Evolutionary conservation across 2,329 filamentous ascomycete genomes (phyloP).

Genomic region (Fusarium multiceps): DNA sequence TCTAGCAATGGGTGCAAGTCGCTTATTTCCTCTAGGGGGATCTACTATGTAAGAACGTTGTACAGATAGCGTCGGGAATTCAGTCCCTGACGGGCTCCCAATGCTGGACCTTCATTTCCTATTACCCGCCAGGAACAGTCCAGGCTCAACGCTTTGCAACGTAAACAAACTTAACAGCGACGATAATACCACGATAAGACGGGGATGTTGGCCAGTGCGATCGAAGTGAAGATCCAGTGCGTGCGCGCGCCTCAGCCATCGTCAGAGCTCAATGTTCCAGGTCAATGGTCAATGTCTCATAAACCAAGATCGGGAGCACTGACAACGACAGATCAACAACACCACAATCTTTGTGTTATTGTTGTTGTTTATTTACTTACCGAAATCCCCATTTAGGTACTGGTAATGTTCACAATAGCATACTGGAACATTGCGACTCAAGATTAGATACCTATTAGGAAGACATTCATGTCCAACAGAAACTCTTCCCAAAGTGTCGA

Average conservation of each 20-base stretch:
- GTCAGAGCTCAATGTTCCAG: conserved; percentile 35
- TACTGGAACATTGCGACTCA: background rate
- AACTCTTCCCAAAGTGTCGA: background rate
- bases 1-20: conserved; percentile 36
- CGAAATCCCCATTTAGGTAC: conserved; percentile 23
- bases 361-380: conserved; percentile 46
- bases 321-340: conserved; percentile 25
- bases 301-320: conserved; percentile 25
- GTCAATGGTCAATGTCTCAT: conserved; percentile 39
- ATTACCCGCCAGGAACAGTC: conserved; percentile 29
- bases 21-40: conserved; percentile 35
- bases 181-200: conserved; percentile 14
- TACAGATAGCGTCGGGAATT: conserved; percentile 34
- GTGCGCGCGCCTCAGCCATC: conserved; percentile 32
- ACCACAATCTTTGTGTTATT: conserved; percentile 16
- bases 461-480: background rate
- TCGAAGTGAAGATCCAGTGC: conserved; percentile 28
- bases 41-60: conserved; percentile 17
- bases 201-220: conserved; percentile 20
- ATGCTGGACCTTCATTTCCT: conserved; percentile 42
- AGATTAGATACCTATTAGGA: background rate
- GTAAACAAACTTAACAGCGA: conserved; percentile 24
- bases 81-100: conserved; percentile 33
- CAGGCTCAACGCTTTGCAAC: conserved; percentile 27
- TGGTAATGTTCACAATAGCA: conserved; percentile 8